Evolutionary conservation across 2,329 filamentous ascomycete genomes (phyloP).

Genomic region (Penicillium sp.): DNA sequence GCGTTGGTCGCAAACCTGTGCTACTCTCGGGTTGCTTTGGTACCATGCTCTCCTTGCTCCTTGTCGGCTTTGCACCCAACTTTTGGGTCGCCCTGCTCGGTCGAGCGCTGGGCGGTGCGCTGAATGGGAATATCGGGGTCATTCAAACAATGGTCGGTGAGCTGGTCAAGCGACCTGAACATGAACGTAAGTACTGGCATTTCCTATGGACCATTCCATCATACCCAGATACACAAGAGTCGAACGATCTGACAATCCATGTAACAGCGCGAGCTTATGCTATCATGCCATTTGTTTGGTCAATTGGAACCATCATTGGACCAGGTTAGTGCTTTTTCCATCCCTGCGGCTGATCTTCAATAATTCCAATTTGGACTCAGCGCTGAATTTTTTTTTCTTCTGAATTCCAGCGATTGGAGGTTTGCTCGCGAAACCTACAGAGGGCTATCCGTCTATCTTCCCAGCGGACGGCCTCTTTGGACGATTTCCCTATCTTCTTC

Average conservation of each 20-base stretch:
- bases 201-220: too few species aligned
- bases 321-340: constrained; percentile 41
- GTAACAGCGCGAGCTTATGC: constrained; percentile 70
- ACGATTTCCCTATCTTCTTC: constrained; percentile 77
- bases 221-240: too few species aligned
- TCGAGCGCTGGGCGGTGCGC: constrained; percentile 67
- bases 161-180: constrained; percentile 72
- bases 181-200: constrained; percentile 63
- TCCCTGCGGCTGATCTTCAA: neutral
- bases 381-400: constrained; percentile 10
- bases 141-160: constrained; percentile 93
- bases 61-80: constrained; percentile 75
- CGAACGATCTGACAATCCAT: constrained; percentile 5
- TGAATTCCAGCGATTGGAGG: constrained; percentile 64
- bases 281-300: constrained; percentile 93
- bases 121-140: constrained; percentile 89
- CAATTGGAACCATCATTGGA: constrained; percentile 80
- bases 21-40: constrained; percentile 74
- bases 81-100: constrained; percentile 78
- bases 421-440: constrained; percentile 70
- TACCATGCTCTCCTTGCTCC: constrained; percentile 73
- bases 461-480: constrained; percentile 64
- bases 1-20: constrained; percentile 77
- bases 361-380: neutral
- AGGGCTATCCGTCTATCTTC: constrained; percentile 67